Evolutionary conservation across 2,329 filamentous ascomycete genomes (phyloP), one percentile per base, ranked within the genome.

Genomic region (Talaromyces islandicus): DNA sequence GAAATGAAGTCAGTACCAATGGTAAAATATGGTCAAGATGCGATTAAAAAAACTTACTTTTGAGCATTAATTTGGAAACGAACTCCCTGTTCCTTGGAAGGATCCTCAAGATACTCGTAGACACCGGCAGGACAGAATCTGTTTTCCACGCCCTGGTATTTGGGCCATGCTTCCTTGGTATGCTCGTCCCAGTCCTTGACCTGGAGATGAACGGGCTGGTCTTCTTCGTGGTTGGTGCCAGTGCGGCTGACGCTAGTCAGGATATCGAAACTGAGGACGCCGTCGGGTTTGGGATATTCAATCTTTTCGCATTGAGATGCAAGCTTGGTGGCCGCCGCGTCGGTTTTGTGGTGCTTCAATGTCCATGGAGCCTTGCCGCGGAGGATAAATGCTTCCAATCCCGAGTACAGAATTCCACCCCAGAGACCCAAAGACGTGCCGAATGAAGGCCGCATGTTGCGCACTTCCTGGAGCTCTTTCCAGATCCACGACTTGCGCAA

Each of bases 161-260:
- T 83, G 24, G 94, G 94, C 80, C 88, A 99, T 57, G 91, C 88
- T 73, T 87, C 85, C 64, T 87, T 81, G 2, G 91, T 88, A 78
- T 99, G 94, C 70, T 87, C 87, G 68, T 97, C 92, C 92, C 92
- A 97, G 76, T 99, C 92, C 75, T 89, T 85, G 66, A 99, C 93
- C 76, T 96, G 91, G 68, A 99, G 80, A 76, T 99, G 94, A 56
- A 96, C 92, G 0, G 94, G 94, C 78, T 99, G 92, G 75, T 99
- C 94, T 78, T 99, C 94, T 76, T 97, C 94, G 77, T 99, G 94
- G 78, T 97, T 97, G 32, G 94, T 99, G 43, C 94, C 94, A 5
- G 94, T 97, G 60, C 94, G 87, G 66, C 89, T 95, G 14, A 99
- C 94, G 69, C 90, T 95, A 1, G 94, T 99, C 71, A 99, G 77